Evolutionary conservation across 768 basidiomycete species (phyloP), one percentile per base, ranked within the genome.

Genomic region (Boletus insuetus): DNA sequence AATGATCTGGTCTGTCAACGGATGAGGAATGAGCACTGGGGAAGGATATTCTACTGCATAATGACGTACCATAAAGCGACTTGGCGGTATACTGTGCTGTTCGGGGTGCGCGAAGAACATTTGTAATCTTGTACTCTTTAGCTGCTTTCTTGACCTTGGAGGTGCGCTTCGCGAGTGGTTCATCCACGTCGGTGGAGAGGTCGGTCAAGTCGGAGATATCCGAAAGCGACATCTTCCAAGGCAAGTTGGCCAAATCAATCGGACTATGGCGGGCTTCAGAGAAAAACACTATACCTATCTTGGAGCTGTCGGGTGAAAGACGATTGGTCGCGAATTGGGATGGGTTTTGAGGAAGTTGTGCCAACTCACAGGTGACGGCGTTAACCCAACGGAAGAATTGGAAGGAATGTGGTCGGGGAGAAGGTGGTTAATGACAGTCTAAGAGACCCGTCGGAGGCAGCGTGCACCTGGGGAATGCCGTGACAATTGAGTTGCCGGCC

Each of bases 161-260:
- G 47, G 56, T 32, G 22, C 58, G 64, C 37, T 59, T 63, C 9
- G 63, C 38, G 11, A 68, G 66, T 4, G 67, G 69, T 22, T 74
- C 71, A 1, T 73, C 74, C 11, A 79, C 78, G 19, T 73, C 70
- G 8, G 69, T 71, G 5, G 75, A 75, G 35, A 81, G 61, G 42
- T 81, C 79, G 19, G 80, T 80, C 41, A 82, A 65, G 49, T 79
- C 78, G 4, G 81, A 81, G 39, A 68, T 49, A 49, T 78, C 76
- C n/a, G 73, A 75, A 31, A 73, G 59, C 31, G 73, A 71, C 71
- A 74, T 74, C 46, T 46, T 56, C 37, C 17, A 24, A 52, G 13
- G 31, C 29, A 31, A 16, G 40, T 34, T 31, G 13, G 12, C 0
- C 16, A 39, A 39, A 50, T 57, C 45, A 46, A 45, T 49, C 7